phyloP scores from a whole-genome alignment of 441 rosid genomes.

The Lepidium campestre region DNA sequence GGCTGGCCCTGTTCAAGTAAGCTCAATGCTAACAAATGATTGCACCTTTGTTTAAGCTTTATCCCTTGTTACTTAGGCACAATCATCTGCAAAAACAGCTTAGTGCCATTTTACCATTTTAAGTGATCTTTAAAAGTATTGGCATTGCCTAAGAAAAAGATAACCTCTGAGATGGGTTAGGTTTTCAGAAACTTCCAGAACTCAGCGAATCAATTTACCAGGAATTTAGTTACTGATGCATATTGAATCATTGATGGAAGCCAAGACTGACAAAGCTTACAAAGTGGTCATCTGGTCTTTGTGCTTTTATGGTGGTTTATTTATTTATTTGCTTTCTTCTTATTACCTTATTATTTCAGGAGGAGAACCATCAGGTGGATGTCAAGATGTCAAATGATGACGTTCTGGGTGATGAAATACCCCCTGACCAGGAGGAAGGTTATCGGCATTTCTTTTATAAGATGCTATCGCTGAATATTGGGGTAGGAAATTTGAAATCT shows the following conservation, averaged over 20 bases:
- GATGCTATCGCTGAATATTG: constrained; percentile 57
- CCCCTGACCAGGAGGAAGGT: constrained; percentile 63
- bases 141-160: constrained; percentile 4
- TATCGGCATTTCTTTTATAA: constrained; percentile 69
- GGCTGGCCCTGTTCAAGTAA: constrained; percentile 58
- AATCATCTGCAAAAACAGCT: neutral
- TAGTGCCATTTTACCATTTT: neutral
- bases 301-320: neutral
- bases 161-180: constrained; percentile 4
- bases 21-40: constrained; percentile 10
- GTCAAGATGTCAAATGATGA: constrained; percentile 89
- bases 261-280: neutral
- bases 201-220: neutral
- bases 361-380: constrained; percentile 57
- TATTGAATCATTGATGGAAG: neutral
- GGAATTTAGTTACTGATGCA: neutral
- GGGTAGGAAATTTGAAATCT: constrained; percentile 44
- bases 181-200: constrained; percentile 1
- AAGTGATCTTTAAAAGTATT: neutral
- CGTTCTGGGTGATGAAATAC: constrained; percentile 94
- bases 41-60: neutral
- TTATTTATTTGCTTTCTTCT: neutral
- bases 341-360: constrained; percentile 39
- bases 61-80: neutral
- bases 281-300: neutral